Conservation (phyloP, 2,329 filamentous ascomycete species). For the Trichophyton rubrum region DNA sequence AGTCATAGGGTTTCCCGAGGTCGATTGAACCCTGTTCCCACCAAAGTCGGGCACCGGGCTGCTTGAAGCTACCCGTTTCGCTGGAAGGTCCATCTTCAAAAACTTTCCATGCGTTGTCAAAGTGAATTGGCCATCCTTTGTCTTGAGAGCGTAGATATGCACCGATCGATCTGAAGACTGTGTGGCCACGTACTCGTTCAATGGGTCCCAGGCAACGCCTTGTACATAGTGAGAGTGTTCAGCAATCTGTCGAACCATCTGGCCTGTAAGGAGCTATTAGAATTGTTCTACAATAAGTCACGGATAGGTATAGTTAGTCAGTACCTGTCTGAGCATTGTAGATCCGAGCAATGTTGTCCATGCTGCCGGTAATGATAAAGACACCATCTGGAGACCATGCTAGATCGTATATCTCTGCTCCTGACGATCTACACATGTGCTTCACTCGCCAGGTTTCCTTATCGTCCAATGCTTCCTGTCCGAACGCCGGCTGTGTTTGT, state of each 20-base stretch:
- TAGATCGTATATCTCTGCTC: conserved; percentile 93
- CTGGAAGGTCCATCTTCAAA: conserved; percentile 85
- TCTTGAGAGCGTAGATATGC: conserved; percentile 92
- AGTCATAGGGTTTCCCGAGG: conserved; percentile 33
- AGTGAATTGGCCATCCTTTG: conserved; percentile 90
- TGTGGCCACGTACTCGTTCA: conserved; percentile 96
- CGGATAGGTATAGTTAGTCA: not conserved
- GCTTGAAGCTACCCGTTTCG: conserved; percentile 75
- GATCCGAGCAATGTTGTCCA: conserved; percentile 96
- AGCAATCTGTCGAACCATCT: conserved; percentile 79
- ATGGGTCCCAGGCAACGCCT: conserved; percentile 93
- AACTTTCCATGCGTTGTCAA: conserved; percentile 67
- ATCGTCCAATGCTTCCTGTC: conserved; percentile 76
- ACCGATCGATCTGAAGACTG: conserved; percentile 97
- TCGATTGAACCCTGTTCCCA: conserved; percentile 22
- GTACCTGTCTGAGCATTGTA: conserved; percentile 89
- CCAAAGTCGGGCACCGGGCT: conserved; percentile 75
- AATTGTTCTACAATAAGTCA: not conserved
- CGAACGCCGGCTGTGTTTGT: conserved; percentile 54
- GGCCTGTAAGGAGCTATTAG: conserved; percentile 28
- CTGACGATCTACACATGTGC: conserved; percentile 92
- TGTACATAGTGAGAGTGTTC: conserved; percentile 98
- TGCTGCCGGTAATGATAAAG: conserved; percentile 96
- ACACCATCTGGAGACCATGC: conserved; percentile 96
- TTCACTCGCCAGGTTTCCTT: conserved; percentile 96